phyloP scores from a whole-genome alignment of 2,329 filamentous ascomycete species.

The Apiospora phragmitis region DNA sequence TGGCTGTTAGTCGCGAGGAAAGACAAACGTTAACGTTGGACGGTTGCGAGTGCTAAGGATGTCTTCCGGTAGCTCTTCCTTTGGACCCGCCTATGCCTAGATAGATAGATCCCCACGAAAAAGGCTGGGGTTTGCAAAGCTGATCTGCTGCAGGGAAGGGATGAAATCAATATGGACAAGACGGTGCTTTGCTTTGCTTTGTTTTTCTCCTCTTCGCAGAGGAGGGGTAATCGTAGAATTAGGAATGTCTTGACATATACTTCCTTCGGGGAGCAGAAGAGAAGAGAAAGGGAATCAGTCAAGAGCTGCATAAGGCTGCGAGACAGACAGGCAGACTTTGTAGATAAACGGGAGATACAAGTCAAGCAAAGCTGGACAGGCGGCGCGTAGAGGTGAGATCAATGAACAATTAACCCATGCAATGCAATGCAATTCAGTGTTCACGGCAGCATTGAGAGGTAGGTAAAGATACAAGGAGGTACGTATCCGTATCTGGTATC shows the following conservation, averaged over 20 bases:
- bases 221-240: neutral
- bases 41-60: neutral
- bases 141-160: slow-evolving; percentile 9
- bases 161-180: neutral
- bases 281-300: neutral
- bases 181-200: neutral
- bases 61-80: slow-evolving; percentile 6
- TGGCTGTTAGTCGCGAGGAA: slow-evolving; percentile 3
- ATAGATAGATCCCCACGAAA: neutral
- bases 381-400: neutral
- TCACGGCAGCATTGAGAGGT: neutral
- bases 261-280: neutral
- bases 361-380: neutral
- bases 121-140: slow-evolving; percentile 7
- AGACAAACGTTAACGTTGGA: neutral
- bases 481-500: neutral
- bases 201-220: neutral
- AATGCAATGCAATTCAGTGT: neutral
- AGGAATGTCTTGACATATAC: neutral
- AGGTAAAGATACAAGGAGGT: neutral
- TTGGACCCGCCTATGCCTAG: neutral
- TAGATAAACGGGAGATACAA: neutral
- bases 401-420: neutral
- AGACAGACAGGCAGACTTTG: neutral
- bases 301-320: neutral